Conservation (phyloP, 1,139 yeast genomes). For the Hyphopichia fennica region DNA sequence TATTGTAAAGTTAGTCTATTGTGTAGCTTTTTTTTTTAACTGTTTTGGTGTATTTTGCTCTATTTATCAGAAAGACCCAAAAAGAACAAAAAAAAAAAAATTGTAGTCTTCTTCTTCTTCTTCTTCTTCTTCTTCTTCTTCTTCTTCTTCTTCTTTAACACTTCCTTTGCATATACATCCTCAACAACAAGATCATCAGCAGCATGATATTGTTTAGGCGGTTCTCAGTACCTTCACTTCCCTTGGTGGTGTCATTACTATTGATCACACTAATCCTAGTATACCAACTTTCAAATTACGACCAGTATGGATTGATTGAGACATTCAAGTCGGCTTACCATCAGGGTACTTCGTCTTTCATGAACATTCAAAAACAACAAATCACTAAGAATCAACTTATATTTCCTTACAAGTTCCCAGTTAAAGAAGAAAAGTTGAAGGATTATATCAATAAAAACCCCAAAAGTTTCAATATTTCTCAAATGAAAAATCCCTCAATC, state of each 20-base stretch:
- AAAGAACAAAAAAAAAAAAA: too few relatives aligned
- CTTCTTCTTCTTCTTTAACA: too few relatives aligned
- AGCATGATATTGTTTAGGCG: neutral
- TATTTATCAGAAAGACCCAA: too few relatives aligned
- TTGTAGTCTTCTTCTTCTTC: too few relatives aligned
- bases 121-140: too few relatives aligned
- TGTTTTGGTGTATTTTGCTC: too few relatives aligned
- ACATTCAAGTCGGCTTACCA: constrained; percentile 13
- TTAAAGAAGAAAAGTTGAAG: constrained; percentile 12
- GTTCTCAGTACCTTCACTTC: neutral
- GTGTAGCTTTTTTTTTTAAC: too few relatives aligned
- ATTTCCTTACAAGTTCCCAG: constrained; percentile 18
- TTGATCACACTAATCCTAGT: constrained; percentile 3
- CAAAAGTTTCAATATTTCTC: constrained; percentile 10
- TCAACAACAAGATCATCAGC: too few relatives aligned
- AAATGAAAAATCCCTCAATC: constrained; percentile 12
- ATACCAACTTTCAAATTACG: constrained; percentile 6
- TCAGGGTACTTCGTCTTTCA: constrained; percentile 10
- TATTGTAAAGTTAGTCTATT: too few relatives aligned
- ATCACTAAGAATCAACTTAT: constrained; percentile 18
- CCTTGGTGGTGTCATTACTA: constrained; percentile 1
- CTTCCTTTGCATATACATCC: too few relatives aligned
- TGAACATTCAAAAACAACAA: constrained; percentile 8
- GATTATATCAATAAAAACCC: constrained; percentile 9
- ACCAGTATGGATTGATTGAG: constrained; percentile 6